A percentile compares a stretch with the other conserved stretches of the same genome.
Conservation (phyloP, 176 grass and related monocot species). For the Eleusine indica region DNA sequence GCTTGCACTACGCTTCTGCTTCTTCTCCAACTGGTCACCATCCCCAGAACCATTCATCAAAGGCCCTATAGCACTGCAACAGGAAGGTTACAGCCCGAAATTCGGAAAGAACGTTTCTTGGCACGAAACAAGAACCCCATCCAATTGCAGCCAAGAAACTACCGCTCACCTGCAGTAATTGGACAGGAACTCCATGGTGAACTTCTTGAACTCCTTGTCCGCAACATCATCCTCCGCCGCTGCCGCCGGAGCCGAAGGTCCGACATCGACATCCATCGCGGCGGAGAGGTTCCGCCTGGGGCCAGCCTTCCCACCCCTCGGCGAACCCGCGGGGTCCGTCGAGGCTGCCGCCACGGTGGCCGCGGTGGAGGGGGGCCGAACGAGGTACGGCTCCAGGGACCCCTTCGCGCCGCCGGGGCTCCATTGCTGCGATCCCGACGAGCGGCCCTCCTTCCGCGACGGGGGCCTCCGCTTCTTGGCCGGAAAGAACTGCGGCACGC, state of each 20-base stretch:
- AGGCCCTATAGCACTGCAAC: conserved; percentile 55
- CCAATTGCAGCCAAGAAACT: not conserved
- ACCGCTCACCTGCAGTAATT: conserved; percentile 68
- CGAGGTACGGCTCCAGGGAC: conserved; percentile 53
- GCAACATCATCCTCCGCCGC: not conserved
- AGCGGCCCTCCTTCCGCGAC: conserved; percentile 50
- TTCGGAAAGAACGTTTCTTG: conserved; percentile 20
- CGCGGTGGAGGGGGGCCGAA: conserved; percentile 33
- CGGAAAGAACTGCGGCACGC: conserved; percentile 67
- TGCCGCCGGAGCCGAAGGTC: not conserved
- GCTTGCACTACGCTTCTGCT: conserved; percentile 62
- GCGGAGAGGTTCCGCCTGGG: conserved; percentile 44
- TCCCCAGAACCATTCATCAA: conserved; percentile 40
- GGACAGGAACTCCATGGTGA: conserved; percentile 72
- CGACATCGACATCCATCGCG: conserved; percentile 39
- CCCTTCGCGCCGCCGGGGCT: conserved; percentile 59
- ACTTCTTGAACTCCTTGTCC: conserved; percentile 62
- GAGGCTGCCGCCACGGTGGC: not conserved
- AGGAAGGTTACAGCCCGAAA: conserved; percentile 34
- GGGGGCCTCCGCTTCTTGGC: conserved; percentile 72
- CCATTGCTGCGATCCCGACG: conserved; percentile 24
- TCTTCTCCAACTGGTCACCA: conserved; percentile 38
- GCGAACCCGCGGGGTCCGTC: conserved; percentile 13
- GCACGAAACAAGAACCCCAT: not conserved
- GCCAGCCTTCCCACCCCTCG: conserved; percentile 4